Base-by-base conservation (phyloP, 1,139 yeast species). In the Maudiozyma humilis region DNA sequence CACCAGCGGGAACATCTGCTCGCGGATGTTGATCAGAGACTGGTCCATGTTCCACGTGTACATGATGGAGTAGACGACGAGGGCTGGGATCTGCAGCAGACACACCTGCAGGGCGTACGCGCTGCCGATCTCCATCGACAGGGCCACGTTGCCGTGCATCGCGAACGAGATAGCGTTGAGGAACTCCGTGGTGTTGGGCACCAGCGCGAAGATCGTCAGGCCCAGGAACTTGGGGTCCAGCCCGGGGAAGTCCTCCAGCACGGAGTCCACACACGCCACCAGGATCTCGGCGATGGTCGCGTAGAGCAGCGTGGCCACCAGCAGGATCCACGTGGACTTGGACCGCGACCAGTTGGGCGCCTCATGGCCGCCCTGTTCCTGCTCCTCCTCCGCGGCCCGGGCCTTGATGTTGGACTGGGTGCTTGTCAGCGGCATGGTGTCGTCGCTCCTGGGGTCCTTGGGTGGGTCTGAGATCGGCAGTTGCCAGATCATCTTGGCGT, bases 91-190 rank as follows among this genome's bases (percentile, higher is more conserved):
- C 63, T 91, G 99, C 51, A 91, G 72, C 45, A 91, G 70, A 52
- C 95, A 93, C n/a, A 91, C 99, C 63, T 91, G 99, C 49, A 91
- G 71, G 0, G 96, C 98, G 62, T 91, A 91, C 0, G 98, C 98
- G 52, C 95, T 82, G 51, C 99, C 98, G 63, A 91, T 91, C 63
- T 91, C 99, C 96, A 91, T 86, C 1, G 93, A 83, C 41, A 91
- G 71, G 0, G 98, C 96, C 47, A 93, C 95, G 54, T 91, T 91
- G 2, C 98, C 99, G 52, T 93, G 79, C 56, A 87, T 78, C 0
- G 99, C 98, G 69, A 91, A 91, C 13, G 96, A 88, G 48, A 91
- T 89, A 56, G 98, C 99, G 65, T 91, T 93, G 51, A 93, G 73
- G 59, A 91, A 93, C 66, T 91, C 98, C 0, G 99, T 91, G 4